Evolutionary conservation across 106 monocot genomes (phyloP).

Genomic region (Acorus calamus): DNA sequence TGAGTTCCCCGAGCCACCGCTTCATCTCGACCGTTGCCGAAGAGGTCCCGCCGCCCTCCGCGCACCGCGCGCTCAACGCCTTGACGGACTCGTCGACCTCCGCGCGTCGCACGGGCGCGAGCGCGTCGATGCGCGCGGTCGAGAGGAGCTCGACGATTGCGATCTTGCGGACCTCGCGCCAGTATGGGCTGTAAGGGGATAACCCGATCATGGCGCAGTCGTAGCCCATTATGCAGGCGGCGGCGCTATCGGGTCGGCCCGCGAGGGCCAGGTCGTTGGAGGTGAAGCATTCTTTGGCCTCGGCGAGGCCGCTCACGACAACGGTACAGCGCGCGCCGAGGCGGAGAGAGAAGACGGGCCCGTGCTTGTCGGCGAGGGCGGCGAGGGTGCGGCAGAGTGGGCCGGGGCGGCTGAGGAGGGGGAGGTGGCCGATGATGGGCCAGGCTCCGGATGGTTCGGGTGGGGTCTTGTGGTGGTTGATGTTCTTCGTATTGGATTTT

Average conservation of each 20-base stretch:
- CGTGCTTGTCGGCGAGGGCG: conserved; percentile 17
- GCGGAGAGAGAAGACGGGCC: conserved; percentile 20
- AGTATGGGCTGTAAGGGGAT: conserved; percentile 27
- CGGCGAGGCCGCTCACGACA: conserved; percentile 9
- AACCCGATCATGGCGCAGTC: conserved; percentile 27
- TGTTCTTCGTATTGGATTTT: too few relatives aligned
- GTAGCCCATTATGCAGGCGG: conserved; percentile 13
- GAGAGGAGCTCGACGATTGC: conserved; percentile 26
- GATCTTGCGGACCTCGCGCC: conserved; percentile 25
- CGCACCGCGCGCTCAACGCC: conserved; percentile 3
- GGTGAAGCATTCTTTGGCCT: conserved; percentile 20
- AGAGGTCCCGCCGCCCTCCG: neutral
- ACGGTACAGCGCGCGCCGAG: conserved; percentile 11
- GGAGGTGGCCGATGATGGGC: conserved; percentile 32
- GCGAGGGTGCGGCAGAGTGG: conserved; percentile 5
- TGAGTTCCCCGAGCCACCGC: conserved; percentile 18
- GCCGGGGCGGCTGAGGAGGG: conserved; percentile 1
- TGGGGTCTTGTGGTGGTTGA: neutral
- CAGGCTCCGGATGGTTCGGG: conserved; percentile 17
- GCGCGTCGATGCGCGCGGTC: conserved; percentile 10
- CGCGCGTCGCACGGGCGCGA: conserved; percentile 4
- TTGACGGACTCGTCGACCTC: conserved; percentile 9
- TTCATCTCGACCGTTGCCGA: conserved; percentile 17
- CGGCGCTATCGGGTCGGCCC: conserved; percentile 10
- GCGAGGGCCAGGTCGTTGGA: conserved; percentile 20